Evolutionary conservation across 768 basidiomycete genomes (phyloP), one percentile per base, ranked within the genome.

Genomic region (Amanita pallidorosea): DNA sequence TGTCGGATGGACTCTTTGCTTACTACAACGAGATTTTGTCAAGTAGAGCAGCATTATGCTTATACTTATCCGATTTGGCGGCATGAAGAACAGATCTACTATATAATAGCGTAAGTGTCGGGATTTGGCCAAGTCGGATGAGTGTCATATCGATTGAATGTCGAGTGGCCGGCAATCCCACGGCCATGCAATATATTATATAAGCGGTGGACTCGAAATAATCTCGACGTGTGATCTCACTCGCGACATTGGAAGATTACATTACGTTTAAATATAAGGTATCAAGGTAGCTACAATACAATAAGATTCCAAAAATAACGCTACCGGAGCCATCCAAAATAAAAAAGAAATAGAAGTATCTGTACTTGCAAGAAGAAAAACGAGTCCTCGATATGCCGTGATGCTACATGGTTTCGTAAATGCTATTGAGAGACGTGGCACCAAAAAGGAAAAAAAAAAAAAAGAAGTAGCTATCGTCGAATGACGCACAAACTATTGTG

Each of bases 1-100:
- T 31, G 13, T 55, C 38, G 17, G 43, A 18, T 34, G 27, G 7
- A 33, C 53, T 31, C 49, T 33, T 18, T 11, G 69, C 83, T 70
- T 60, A 88, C 86, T 72, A 75, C 41, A 88, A 69, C n/a, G 82
- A 85, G 18, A 88, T 70, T 42, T 76, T 73, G 50, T 79, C 74
- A 55, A 88, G 66, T 33, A 73, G 62, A 13, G 56, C 52, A 25
- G 60, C 57, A 37, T 70, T 63, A 64, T 73, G 72, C 27, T 58
- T 67, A 15, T 49, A 54, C 27, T 64, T 62, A n/a, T 66, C 53
- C 9, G 64, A 54, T 7, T 64, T 53, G 1, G 65, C 57, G 3
- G 68, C 60, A 37, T 61, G 62, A 36, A 86, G 61, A 6, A 66
- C 60, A 3, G 62, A 63, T 7, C 60, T 59, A 49, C 67, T 68